Base-by-base conservation (phyloP, 2,329 filamentous ascomycete species). In the Nannizziopsis barbatae region DNA sequence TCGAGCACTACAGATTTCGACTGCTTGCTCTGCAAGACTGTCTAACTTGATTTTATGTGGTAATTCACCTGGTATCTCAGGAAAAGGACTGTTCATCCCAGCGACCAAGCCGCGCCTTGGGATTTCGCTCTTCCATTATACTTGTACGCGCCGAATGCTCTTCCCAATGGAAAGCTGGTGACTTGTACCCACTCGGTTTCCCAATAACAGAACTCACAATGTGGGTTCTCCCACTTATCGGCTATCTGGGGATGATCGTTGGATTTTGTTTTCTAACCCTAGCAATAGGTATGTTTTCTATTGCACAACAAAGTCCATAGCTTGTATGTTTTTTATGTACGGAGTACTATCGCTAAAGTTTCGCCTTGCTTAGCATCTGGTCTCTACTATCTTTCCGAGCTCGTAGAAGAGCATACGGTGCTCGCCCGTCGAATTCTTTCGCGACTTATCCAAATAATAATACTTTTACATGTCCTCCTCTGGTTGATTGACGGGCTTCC, bases 361-460 rank as follows among this genome's bases (percentile, higher is more conserved):
- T 32, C 5, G 30, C 12, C 9, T 20, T 8, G 40, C 52, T 42
- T 60, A 86, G 92, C 92, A 35, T 95, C 88, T n/a, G 92, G 92
- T 33, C 80, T 98, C 20, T 98, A 98, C 72, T 98, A 98, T 66
- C 83, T 98, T 47, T 95, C 90, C 18, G 92, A 98, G 67, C 81
- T 96, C 11, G 92, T 98, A 52, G 92, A 98, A 70, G 92, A 98
- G 67, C 90, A 98, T 64, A 95, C 90, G 3, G 90, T 96, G 9
- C 69, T 94, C 53, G 85, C 89, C 10, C 94, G 94, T 64, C 86
- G 83, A 50, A 72, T 95, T n/a, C 75, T 98, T 45, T 84, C 78
- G 31, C 81, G 80, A 37, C 74, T 96, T 49, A 95, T 96, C 60
- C 95, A 95, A 70, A 72, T 70, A 53, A 80, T 95, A 55, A 83